These are phyloP conservation scores for Inonotus hispidus DNA, from an alignment of 1,284 basidiomycete genomes.

Conservation along the genomic window DNA sequence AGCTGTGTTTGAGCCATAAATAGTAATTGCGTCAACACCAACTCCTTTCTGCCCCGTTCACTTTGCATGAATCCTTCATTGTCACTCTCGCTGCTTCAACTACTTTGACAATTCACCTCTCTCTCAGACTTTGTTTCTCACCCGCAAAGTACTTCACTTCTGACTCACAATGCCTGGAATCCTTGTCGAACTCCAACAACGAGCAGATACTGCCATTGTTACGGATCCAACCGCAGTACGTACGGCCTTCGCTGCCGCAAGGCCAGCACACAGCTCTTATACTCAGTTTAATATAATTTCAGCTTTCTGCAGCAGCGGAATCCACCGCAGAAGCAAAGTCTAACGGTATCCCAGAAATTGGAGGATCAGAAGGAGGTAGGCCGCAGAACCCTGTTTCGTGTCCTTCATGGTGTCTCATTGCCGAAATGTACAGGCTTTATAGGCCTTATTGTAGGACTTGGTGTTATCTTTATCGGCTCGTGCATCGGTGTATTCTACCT, in stretches of 20 bases:
- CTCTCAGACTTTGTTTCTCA: neutral
- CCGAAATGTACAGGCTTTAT: slow-evolving; percentile 17
- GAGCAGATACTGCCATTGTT: slow-evolving; percentile 1
- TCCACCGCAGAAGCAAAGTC: slow-evolving; percentile 12
- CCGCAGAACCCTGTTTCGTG: neutral
- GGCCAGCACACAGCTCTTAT: neutral
- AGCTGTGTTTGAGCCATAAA: neutral
- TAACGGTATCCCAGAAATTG: slow-evolving; percentile 15
- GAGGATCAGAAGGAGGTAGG: slow-evolving; percentile 19
- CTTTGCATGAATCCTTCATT: neutral
- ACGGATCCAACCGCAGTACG: slow-evolving; percentile 13
- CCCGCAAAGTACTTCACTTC: neutral
- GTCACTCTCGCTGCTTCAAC: neutral
- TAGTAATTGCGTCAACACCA: neutral
- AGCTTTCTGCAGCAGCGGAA: slow-evolving; percentile 12
- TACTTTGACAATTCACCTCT: neutral
- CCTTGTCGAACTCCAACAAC: neutral
- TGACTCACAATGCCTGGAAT: neutral
- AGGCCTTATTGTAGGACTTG: slow-evolving; percentile 19
- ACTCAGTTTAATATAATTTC: neutral
- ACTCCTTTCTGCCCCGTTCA: neutral
- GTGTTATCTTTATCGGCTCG: slow-evolving; percentile 15
- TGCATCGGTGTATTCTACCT: slow-evolving; percentile 19
- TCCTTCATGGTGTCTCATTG: neutral
- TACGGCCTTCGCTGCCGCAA: neutral